Conservation (phyloP, 768 basidiomycete genomes). For the Holtermannia corniformis region DNA sequence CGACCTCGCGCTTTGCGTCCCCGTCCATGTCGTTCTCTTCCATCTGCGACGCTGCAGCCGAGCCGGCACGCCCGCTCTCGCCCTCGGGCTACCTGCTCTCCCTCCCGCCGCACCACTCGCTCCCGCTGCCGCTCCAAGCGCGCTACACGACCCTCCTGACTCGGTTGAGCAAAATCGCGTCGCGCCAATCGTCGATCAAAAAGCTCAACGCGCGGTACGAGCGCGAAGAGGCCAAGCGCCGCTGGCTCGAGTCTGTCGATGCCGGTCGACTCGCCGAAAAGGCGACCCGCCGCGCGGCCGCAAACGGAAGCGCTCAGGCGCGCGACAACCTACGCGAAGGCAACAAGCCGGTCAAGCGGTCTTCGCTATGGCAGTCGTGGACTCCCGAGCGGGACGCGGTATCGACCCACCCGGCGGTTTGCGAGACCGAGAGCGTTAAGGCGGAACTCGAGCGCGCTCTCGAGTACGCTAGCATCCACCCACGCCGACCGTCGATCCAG, state of each 20-base stretch:
- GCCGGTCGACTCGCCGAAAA: constrained; percentile 22
- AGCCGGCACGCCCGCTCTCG: not conserved
- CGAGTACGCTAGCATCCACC: too few relatives aligned
- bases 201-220: constrained; percentile 29
- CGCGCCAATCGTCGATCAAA: constrained; percentile 22
- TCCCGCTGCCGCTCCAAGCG: constrained; percentile 21
- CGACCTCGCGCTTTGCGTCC: constrained; percentile 26
- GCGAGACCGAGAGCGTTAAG: too few relatives aligned
- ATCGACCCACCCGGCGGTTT: too few relatives aligned
- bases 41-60: not conserved
- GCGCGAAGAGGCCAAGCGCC: constrained; percentile 34
- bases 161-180: constrained; percentile 22
- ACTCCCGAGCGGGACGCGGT: constrained; percentile 5
- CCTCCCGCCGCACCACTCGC: constrained; percentile 26
- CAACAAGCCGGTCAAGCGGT: constrained; percentile 7
- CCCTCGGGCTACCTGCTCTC: constrained; percentile 23
- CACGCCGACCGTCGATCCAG: too few relatives aligned
- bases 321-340: not conserved
- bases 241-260: constrained; percentile 30
- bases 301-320: constrained; percentile 13
- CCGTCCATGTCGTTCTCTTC: constrained; percentile 11
- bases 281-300: constrained; percentile 25
- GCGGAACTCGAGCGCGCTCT: too few relatives aligned
- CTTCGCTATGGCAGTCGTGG: constrained; percentile 13
- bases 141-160: constrained; percentile 32